These are phyloP conservation scores for Phytopythium oedochilum DNA, from an alignment of 352 stramenopile species.

Conservation along the genomic window DNA sequence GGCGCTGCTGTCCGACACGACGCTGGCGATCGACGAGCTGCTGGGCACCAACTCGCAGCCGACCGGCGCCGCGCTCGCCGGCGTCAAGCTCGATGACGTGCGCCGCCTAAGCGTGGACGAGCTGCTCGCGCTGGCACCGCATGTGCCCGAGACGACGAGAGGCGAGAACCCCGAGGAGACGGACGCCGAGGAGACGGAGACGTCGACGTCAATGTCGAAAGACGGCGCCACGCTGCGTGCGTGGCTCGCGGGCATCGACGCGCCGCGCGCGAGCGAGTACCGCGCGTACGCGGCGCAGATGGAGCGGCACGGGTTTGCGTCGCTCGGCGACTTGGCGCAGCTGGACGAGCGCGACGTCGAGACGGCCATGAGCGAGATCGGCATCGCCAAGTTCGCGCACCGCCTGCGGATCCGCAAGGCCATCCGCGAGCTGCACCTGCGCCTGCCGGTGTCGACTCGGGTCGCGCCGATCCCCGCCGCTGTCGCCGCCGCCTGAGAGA, in stretches of 20 bases:
- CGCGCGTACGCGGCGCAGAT: slow-evolving; percentile 50
- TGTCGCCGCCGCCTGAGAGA: neutral
- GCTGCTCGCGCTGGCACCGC: slow-evolving; percentile 25
- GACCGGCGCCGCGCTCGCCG: slow-evolving; percentile 14
- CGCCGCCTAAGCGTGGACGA: slow-evolving; percentile 53
- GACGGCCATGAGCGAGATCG: slow-evolving; percentile 68
- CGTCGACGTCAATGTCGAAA: slow-evolving; percentile 5
- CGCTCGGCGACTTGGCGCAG: slow-evolving; percentile 47
- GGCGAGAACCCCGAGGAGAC: slow-evolving; percentile 20
- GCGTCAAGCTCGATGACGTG: slow-evolving; percentile 32
- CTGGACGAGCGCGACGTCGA: slow-evolving; percentile 68
- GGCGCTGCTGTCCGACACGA: slow-evolving; percentile 37
- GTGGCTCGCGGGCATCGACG: slow-evolving; percentile 57
- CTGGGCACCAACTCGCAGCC: slow-evolving; percentile 18
- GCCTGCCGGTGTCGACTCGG: slow-evolving; percentile 19
- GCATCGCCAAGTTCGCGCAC: slow-evolving; percentile 75
- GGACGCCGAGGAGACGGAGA: slow-evolving; percentile 23
- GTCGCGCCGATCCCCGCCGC: neutral
- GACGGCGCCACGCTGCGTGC: slow-evolving; percentile 26
- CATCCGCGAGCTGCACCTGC: slow-evolving; percentile 48
- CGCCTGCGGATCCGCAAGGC: slow-evolving; percentile 62
- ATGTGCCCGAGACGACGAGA: slow-evolving; percentile 32
- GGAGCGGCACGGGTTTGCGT: slow-evolving; percentile 60
- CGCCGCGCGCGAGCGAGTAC: slow-evolving; percentile 41
- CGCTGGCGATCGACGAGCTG: slow-evolving; percentile 46